phyloP scores from a whole-genome alignment of 495 filamentous ascomycete species.

The Glonium stellatum region DNA sequence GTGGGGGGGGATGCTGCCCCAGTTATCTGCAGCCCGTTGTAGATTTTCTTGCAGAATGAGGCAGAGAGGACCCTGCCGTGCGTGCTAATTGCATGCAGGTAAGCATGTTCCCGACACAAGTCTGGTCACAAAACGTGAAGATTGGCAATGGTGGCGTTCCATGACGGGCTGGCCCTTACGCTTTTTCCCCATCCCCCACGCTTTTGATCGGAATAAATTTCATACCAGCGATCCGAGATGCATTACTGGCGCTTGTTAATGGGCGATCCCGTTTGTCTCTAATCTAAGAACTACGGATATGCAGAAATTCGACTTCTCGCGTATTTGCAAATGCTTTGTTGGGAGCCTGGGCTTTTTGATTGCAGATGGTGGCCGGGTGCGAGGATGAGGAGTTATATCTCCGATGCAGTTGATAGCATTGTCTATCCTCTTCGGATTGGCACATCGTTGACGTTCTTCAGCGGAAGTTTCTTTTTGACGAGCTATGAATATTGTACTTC shows the following conservation, averaged over 20 bases:
- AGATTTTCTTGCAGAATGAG: neutral
- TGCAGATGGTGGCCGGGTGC: neutral
- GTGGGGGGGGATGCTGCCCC: neutral
- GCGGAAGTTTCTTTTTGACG: neutral
- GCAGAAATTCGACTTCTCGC: neutral
- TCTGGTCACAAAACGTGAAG: neutral
- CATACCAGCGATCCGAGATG: neutral
- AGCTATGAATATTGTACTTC: neutral
- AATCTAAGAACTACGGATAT: neutral
- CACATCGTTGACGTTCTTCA: neutral
- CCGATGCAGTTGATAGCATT: neutral
- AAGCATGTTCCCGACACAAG: neutral
- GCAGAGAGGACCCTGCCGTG: neutral
- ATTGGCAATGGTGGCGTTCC: neutral
- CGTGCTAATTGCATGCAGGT: neutral
- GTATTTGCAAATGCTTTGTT: neutral
- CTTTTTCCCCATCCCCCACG: neutral
- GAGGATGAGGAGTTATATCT: neutral
- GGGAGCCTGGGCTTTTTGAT: neutral
- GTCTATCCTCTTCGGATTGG: neutral
- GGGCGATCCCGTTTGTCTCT: neutral
- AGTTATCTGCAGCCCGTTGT: neutral
- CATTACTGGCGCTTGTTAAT: neutral
- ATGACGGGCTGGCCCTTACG: neutral
- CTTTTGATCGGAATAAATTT: neutral